Base-by-base conservation (phyloP, 1,139 yeast species). In the Sugiyamaella neomexicana region DNA sequence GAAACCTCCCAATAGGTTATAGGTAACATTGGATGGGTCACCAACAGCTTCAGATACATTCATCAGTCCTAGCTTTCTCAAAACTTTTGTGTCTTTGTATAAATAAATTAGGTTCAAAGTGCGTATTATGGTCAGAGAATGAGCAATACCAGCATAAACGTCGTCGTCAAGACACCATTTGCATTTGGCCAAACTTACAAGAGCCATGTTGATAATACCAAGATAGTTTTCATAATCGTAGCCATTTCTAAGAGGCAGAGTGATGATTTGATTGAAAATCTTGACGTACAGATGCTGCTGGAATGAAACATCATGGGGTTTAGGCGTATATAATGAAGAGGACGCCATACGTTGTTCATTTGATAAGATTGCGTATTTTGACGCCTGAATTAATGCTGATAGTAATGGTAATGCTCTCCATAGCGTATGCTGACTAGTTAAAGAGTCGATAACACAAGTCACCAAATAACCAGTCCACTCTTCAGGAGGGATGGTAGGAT, bases 401-500 rank as follows among this genome's bases (percentile, higher is more conserved):
- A 83, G 65, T 0, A 83, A 69, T 0, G 89, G 85, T 13, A 80
- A 59, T 1, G 77, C 78, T 63, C 80, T 81, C 89, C 89, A 83
- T 54, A 77, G 62, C 7, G 61, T 65, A 36, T 36, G 51, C 40
- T 43, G 54, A n/a, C 27, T 53, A 16, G 2, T 40, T 54, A 20
- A 57, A 57, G 37, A 56, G 57, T 45, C 55, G 62, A 40, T 80
- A 56, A 49, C 80, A 79, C 23, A 70, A 68, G 37, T 34, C 16
- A 73, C 59, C 2, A 83, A 55, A 0, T 77, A 72, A 4, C 72
- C 68, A 61, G 79, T 80, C 74, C 85, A 86, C 1, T 72, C 70
- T 57, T 78, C 72, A 20, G 81, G 70, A 0, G 82, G 68, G 7
- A 86, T 64, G 0, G 88, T 77, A 1, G 95, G 95, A 57, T 80